Evolutionary conservation across 345 rosid genomes (phyloP), one percentile per base, ranked within the genome.

Genomic region (Eutrema yunnanense): DNA sequence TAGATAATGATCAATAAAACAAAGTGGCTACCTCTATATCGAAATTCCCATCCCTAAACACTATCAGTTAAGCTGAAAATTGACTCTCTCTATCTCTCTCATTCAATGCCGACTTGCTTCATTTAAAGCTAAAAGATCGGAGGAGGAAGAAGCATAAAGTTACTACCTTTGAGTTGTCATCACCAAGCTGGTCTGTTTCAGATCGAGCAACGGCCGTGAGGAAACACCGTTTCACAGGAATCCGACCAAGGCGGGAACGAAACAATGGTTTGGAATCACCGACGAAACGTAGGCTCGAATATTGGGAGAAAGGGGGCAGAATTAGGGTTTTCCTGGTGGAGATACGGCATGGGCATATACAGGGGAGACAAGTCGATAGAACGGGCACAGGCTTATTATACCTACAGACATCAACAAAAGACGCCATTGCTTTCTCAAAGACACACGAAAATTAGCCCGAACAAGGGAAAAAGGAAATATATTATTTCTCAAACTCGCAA

Each of bases 141-240:
- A 59, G 46, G 62, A 68, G 50, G 41, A 67, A 0, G n/a, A 9
- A 55, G n/a, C 7, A 12, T 67, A 61, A 74, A 74, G 46, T 44
- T 60, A 85, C 85, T 89, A 85, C 77, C 26, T 82, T 65, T 49
- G 76, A 71, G 40, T 66, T 62, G 65, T 50, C 80, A 42, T 75
- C 86, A 59, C 68, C 55, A 65, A 84, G 19, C 13, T 72, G 75
- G 78, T 81, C 84, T 5, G 81, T 66, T 65, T 89, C 90, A 52
- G 85, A 77, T 49, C 85, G 82, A 37, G 85, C 62, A 13, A 81
- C 76, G 36, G 90, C 87, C 0, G 82, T 71, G 57, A 83, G 52
- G 33, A 85, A 12, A 52, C 75, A 79, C 66, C 82, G 89, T 66
- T 63, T 67, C 34, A 76, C 30, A 26, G 72, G 42, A 80, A 79